Evolutionary conservation across 352 stramenopile genomes (phyloP).

Genomic region (Globisporangium spinosum): DNA sequence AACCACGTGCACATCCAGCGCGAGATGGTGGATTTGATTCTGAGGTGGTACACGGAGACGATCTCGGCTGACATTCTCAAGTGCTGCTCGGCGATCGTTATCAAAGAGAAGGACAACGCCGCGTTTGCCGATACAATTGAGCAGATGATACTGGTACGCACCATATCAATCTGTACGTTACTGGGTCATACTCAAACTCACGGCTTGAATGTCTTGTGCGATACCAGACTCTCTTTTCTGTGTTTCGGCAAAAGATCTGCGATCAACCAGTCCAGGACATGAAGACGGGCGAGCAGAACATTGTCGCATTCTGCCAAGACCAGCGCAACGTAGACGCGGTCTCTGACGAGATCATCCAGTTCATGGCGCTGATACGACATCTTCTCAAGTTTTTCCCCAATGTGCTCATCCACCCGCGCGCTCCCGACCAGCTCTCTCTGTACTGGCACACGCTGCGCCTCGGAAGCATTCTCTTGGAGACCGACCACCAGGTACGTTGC

Average conservation of each 20-base stretch:
- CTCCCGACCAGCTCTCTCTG: conserved; percentile 25
- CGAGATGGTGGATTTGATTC: conserved; percentile 37
- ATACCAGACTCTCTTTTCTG: conserved; percentile 29
- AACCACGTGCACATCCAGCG: conserved; percentile 25
- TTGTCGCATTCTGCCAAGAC: conserved; percentile 34
- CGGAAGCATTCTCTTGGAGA: conserved; percentile 41
- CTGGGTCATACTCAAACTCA: background rate
- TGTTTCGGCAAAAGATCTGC: conserved; percentile 42
- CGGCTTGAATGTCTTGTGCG: background rate
- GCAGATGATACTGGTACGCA: conserved; percentile 25
- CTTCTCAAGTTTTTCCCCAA: conserved; percentile 44
- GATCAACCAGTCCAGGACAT: conserved; percentile 24
- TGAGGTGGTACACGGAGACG: conserved; percentile 44
- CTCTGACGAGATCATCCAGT: conserved; percentile 45
- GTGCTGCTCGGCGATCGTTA: conserved; percentile 38
- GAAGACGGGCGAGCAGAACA: conserved; percentile 20
- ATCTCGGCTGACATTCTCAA: conserved; percentile 40
- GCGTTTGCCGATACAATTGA: conserved; percentile 24
- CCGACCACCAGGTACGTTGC: conserved; percentile 50
- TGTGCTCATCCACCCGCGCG: conserved; percentile 25
- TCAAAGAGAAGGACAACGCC: conserved; percentile 30
- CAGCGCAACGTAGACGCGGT: conserved; percentile 36
- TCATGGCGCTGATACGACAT: conserved; percentile 39
- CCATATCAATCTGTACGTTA: background rate
- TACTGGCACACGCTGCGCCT: conserved; percentile 46